Evolutionary conservation across 495 filamentous ascomycete genomes (phyloP).

Genomic region (Poronia punctata): DNA sequence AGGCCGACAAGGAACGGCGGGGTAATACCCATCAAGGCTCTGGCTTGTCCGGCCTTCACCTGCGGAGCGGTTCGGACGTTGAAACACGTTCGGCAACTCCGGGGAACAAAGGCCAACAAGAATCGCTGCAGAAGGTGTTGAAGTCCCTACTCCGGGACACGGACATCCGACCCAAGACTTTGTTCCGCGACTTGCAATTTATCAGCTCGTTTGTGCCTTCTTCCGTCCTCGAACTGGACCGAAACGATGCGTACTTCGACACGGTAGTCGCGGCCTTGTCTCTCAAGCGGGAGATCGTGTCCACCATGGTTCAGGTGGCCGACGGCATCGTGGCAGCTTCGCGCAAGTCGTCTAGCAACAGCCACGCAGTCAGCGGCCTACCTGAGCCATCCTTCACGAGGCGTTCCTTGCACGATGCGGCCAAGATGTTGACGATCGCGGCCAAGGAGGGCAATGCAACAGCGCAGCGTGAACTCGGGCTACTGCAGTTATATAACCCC

Average conservation of each 20-base stretch:
- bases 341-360: slow-evolving; percentile 39
- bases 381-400: slow-evolving; percentile 28
- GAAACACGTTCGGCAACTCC: slow-evolving; percentile 40
- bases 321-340: slow-evolving; percentile 62
- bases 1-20: slow-evolving; percentile 11
- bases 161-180: slow-evolving; percentile 74
- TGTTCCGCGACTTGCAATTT: slow-evolving; percentile 93
- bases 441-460: slow-evolving; percentile 89
- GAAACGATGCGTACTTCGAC: slow-evolving; percentile 92
- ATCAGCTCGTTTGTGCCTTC: slow-evolving; percentile 87
- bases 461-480: slow-evolving; percentile 90
- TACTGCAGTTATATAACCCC: slow-evolving; percentile 89
- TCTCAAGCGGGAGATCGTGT: slow-evolving; percentile 82
- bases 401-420: slow-evolving; percentile 76
- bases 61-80: slow-evolving; percentile 6
- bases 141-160: slow-evolving; percentile 71
- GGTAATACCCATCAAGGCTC: not conserved
- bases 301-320: slow-evolving; percentile 82
- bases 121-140: slow-evolving; percentile 72
- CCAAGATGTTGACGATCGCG: slow-evolving; percentile 86
- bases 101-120: slow-evolving; percentile 54
- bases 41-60: not conserved
- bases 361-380: slow-evolving; percentile 13
- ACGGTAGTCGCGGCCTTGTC: slow-evolving; percentile 80
- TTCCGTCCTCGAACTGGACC: slow-evolving; percentile 72